Percentiles rank a stretch among this genome's conserved stretches.
phyloP scores from a whole-genome alignment of 164 flowering plant species.

The Santalum album region DNA sequence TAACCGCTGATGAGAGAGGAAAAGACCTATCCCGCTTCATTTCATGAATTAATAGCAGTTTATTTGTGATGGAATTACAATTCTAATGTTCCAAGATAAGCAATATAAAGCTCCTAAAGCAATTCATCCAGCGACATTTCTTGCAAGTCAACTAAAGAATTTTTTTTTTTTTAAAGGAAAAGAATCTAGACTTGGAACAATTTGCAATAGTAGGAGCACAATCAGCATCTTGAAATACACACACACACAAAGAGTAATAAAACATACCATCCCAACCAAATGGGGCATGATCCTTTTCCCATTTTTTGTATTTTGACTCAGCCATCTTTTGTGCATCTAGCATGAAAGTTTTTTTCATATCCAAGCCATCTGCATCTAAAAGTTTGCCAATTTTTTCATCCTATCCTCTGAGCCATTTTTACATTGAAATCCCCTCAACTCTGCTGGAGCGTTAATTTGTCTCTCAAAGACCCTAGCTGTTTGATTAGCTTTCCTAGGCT shows the following conservation, averaged over 20 bases:
- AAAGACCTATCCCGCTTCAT: too few relatives aligned
- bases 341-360: slow-evolving; percentile 85
- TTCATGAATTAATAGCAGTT: too few relatives aligned
- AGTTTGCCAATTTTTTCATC: slow-evolving; percentile 90
- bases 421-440: slow-evolving; percentile 67
- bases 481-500: slow-evolving; percentile 64
- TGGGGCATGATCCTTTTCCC: slow-evolving; percentile 4
- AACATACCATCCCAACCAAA: slow-evolving; percentile 5
- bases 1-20: too few relatives aligned
- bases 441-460: slow-evolving; percentile 59
- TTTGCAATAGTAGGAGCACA: too few relatives aligned
- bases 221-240: too few relatives aligned
- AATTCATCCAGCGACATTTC: too few relatives aligned
- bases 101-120: too few relatives aligned
- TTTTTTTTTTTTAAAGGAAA: too few relatives aligned
- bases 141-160: too few relatives aligned
- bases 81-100: too few relatives aligned
- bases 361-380: slow-evolving; percentile 88
- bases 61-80: too few relatives aligned
- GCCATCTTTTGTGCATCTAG: slow-evolving; percentile 16
- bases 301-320: slow-evolving; percentile 3
- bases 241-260: background rate
- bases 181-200: too few relatives aligned
- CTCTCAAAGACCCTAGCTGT: slow-evolving; percentile 79
- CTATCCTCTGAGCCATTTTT: slow-evolving; percentile 65